phyloP scores from a whole-genome alignment of 2,329 filamentous ascomycete genomes.

The Trichoderma harzianum region DNA sequence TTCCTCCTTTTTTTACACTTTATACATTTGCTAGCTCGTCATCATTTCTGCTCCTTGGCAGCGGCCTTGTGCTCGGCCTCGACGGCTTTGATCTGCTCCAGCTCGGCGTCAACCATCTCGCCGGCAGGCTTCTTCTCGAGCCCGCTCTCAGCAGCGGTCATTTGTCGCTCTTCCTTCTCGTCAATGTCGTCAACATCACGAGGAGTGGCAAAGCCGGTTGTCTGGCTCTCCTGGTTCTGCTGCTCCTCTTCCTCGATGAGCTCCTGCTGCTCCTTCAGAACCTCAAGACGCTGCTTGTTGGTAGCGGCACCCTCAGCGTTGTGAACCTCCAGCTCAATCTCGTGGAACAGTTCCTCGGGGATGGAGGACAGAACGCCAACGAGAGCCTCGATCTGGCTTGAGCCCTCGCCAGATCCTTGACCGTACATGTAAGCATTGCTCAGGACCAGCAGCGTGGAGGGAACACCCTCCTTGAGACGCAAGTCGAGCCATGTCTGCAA shows the following conservation, averaged over 20 bases:
- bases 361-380: slow-evolving; percentile 91
- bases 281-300: slow-evolving; percentile 98
- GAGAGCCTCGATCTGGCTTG: slow-evolving; percentile 87
- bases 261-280: slow-evolving; percentile 96
- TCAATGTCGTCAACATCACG: slow-evolving; percentile 92
- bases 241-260: slow-evolving; percentile 96
- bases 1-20: slow-evolving; percentile 31
- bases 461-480: slow-evolving; percentile 89
- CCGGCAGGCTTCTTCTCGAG: slow-evolving; percentile 47
- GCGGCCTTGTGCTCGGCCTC: slow-evolving; percentile 28
- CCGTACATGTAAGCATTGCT: slow-evolving; percentile 98
- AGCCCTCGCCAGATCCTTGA: slow-evolving; percentile 82
- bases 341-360: slow-evolving; percentile 97
- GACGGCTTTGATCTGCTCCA: slow-evolving; percentile 39
- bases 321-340: slow-evolving; percentile 97
- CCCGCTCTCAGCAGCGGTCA: slow-evolving; percentile 46
- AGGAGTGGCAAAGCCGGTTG: slow-evolving; percentile 68
- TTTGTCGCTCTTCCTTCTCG: slow-evolving; percentile 76
- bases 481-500: slow-evolving; percentile 92
- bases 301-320: slow-evolving; percentile 94
- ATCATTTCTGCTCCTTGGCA: slow-evolving; percentile 38
- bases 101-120: slow-evolving; percentile 56
- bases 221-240: slow-evolving; percentile 79
- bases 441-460: slow-evolving; percentile 88
- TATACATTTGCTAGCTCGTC: slow-evolving; percentile 33